Base-by-base conservation (phyloP, 176 grass and related monocot species). In the Lolium perenne region DNA sequence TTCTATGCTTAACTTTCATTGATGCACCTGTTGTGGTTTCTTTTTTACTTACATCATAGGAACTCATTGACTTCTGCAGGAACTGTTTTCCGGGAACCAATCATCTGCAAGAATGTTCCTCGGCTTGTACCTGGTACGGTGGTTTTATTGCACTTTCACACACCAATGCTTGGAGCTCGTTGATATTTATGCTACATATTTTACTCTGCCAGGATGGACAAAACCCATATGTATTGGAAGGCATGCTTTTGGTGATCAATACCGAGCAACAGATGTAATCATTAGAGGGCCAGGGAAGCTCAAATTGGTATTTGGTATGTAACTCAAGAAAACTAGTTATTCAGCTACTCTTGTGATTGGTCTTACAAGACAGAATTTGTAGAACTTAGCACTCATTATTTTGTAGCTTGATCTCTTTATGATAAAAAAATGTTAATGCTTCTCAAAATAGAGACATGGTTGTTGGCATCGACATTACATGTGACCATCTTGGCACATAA, bases 211-310 rank as follows among this genome's bases (percentile, higher is more conserved):
- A 92, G 90, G 90, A 81, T 95, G 93, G 90, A 84, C 83, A 82
- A 92, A 88, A 74, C 90, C 93, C 66, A 92, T 95, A 82, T 95
- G 93, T 80, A 95, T 95, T 56, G 93, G 93, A 89, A 89, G 93
- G 25, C 90, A 95, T 85, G 93, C 93, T 82, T 95, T 87, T 87
- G 93, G 91, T 81, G 93, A 95, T 88, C 93, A 95, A 75, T 95
- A 95, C 68, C 86, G 86, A 86, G 93, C 93, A 79, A 95, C 93
- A 51, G 93, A 95, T 82, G 55, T 74, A 85, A 78, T 91, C 60
- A 91, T 86, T 84, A 92, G 83, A 92, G 90, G 93, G 32, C 88
- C 93, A 64, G 90, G 93, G 54, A 92, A 92, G 75, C 91, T 95
- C 83, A 95, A 95, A 81, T 81, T 95, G 88, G 74, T 95, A 80